Percentiles rank a stretch among this genome's conserved stretches.
Conservation (phyloP, 352 stramenopile genomes). For the Phytophthora macrochlamydospora region DNA sequence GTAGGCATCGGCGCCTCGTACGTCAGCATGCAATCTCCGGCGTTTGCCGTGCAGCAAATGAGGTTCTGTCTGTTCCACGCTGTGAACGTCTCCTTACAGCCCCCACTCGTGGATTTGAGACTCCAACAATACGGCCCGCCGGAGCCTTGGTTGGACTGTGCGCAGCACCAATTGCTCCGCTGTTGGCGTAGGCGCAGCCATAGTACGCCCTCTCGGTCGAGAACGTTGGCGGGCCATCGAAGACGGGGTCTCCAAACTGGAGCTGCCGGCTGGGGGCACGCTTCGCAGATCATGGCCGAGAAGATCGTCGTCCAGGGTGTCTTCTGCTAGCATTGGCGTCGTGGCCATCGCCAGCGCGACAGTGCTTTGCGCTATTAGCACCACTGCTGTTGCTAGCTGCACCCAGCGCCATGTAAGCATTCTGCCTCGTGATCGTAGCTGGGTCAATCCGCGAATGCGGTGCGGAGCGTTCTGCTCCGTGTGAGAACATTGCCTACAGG, state of each 20-base stretch:
- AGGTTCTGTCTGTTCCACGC: conserved; percentile 53
- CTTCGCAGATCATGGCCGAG: background rate
- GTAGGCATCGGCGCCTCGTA: conserved; percentile 43
- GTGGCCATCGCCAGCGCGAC: no score
- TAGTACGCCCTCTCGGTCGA: conserved; percentile 47
- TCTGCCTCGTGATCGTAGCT: background rate
- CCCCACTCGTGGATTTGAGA: conserved; percentile 9
- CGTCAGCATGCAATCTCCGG: conserved; percentile 40
- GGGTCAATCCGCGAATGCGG: conserved; percentile 18
- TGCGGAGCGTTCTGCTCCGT: conserved; percentile 11
- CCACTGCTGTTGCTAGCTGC: background rate
- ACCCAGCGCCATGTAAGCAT: conserved; percentile 7
- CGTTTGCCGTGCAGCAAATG: conserved; percentile 49
- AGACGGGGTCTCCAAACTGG: conserved; percentile 39
- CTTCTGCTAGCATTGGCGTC: no score
- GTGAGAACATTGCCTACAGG: conserved; percentile 11
- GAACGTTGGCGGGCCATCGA: conserved; percentile 27
- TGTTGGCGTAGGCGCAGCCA: conserved; percentile 33
- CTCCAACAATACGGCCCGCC: conserved; percentile 46
- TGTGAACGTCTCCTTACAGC: conserved; percentile 38
- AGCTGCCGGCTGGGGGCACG: conserved; percentile 26
- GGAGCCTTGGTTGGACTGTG: conserved; percentile 33
- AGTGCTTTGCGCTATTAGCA: background rate
- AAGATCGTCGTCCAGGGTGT: background rate
- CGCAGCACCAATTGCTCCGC: conserved; percentile 49